Conservation (phyloP, 2,329 filamentous ascomycete genomes). For the Fusarium torreyae region DNA sequence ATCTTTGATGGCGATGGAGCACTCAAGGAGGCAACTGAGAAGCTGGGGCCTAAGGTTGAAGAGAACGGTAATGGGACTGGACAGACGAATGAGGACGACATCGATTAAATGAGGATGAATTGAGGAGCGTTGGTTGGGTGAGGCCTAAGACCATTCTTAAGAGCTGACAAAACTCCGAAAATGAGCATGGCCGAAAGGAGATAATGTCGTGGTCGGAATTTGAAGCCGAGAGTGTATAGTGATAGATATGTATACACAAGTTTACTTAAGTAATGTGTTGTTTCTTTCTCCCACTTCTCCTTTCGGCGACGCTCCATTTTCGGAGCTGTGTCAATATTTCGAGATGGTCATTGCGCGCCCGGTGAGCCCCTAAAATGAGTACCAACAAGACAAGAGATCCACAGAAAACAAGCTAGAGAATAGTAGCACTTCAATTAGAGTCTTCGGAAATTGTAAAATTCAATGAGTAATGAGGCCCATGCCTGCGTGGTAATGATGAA, state of each 20-base stretch:
- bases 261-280: background rate
- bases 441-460: background rate
- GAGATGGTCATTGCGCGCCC: background rate
- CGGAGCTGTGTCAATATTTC: background rate
- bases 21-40: conserved; percentile 58
- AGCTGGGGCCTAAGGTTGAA: conserved; percentile 51
- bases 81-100: conserved; percentile 59
- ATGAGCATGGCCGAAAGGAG: too few species aligned
- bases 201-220: background rate
- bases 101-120: conserved; percentile 55
- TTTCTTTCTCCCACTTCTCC: background rate
- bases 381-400: too few species aligned
- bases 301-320: background rate
- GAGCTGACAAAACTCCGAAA: too few species aligned
- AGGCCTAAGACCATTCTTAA: background rate
- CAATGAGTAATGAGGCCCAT: background rate
- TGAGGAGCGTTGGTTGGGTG: too few species aligned
- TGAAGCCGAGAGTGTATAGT: background rate
- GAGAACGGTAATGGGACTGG: conserved; percentile 33
- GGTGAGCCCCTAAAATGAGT: too few species aligned
- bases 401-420: background rate
- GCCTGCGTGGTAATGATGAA: background rate
- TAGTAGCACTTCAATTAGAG: background rate
- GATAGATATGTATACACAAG: background rate
- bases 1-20: conserved; percentile 55